Base-by-base conservation (phyloP, 2,329 filamentous ascomycete species). In the Periconia sp. region DNA sequence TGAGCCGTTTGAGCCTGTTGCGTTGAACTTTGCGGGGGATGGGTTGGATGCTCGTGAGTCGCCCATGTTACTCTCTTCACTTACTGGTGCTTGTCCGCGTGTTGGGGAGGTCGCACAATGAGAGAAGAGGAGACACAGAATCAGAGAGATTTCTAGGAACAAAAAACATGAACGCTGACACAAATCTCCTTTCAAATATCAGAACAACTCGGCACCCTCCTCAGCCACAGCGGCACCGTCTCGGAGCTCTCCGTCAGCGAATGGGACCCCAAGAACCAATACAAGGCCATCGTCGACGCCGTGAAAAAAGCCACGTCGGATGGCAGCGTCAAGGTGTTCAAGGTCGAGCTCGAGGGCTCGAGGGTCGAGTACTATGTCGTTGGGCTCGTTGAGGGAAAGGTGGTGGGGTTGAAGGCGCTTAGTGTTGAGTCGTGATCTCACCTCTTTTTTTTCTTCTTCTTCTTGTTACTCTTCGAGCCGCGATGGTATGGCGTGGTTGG, bases 331-430 rank as follows among this genome's bases (percentile, higher is more conserved):
- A 84, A 87, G 68, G 86, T 96, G 19, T 96, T 94, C 67, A 80
- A 83, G 49, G 85, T 95, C 9, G 77, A 81, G 54, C 79, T 84
- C 63, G 85, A 83, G 43, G 77, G 78, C 13, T 84, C 86, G 23
- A 82, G 88, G 68, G 80, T 81, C 14, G 90, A 95, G 75, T 96
- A 96, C 74, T 96, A 87, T 82, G 77, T 96, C 54, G 77, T 96
- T 45, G 85, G 84, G 19, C 71, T 88, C 15, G 77, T 82, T 47
- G 82, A 80, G 13, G 82, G 80, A 17, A 82, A 80, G 74, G 66
- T 96, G 55, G 85, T 96, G 8, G 92, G 92, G 14, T 81, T 88
- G 52, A 93, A 91, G 80, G 90, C 88, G 11, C 77, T 91, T 75
- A 85, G 88, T 23, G 81, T 96, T 58, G 92, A 96, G 80, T 73